Evolutionary conservation across 2,329 filamentous ascomycete species (phyloP).

Genomic region (Lasiodiplodia sp.): DNA sequence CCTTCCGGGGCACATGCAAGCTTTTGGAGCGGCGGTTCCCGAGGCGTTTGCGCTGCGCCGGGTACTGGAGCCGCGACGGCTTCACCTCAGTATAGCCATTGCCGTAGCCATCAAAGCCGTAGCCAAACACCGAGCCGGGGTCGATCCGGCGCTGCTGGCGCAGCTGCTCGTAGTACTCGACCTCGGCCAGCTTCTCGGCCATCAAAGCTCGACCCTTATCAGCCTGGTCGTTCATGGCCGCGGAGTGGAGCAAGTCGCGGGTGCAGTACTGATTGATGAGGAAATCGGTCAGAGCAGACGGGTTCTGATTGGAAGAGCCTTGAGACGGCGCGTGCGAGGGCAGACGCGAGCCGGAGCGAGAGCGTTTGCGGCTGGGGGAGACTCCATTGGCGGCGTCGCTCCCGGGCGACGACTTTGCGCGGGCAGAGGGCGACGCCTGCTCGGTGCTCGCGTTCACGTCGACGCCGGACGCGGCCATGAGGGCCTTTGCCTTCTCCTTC

Average conservation of each 20-base stretch:
- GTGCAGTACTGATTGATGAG: slow-evolving; percentile 70
- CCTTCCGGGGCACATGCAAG: slow-evolving; percentile 78
- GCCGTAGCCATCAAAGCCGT: slow-evolving; percentile 86
- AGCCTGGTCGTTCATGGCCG: slow-evolving; percentile 58
- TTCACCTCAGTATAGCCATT: slow-evolving; percentile 82
- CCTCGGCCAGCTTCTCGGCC: slow-evolving; percentile 69
- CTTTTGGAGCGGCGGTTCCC: slow-evolving; percentile 78
- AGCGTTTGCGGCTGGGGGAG: slow-evolving; percentile 63
- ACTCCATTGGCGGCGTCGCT: slow-evolving; percentile 56
- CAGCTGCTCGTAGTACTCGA: slow-evolving; percentile 74
- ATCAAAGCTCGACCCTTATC: slow-evolving; percentile 55
- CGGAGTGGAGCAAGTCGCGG: slow-evolving; percentile 67
- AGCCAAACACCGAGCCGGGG: slow-evolving; percentile 67
- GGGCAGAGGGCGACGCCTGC: slow-evolving; percentile 36
- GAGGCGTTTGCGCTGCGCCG: slow-evolving; percentile 74
- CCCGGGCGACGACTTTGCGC: slow-evolving; percentile 40
- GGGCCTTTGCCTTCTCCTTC: slow-evolving; percentile 67
- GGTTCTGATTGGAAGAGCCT: slow-evolving; percentile 49
- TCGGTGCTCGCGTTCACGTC: slow-evolving; percentile 43
- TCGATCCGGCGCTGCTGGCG: slow-evolving; percentile 65
- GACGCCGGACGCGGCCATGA: slow-evolving; percentile 62
- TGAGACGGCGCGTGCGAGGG: slow-evolving; percentile 49
- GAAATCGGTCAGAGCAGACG: slow-evolving; percentile 50
- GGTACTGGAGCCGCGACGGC: slow-evolving; percentile 77
- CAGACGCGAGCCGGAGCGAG: slow-evolving; percentile 64